These are phyloP conservation scores for Perkinsus marinus DNA, from an alignment of 169 alveolate genomes.

Conservation along the genomic window DNA sequence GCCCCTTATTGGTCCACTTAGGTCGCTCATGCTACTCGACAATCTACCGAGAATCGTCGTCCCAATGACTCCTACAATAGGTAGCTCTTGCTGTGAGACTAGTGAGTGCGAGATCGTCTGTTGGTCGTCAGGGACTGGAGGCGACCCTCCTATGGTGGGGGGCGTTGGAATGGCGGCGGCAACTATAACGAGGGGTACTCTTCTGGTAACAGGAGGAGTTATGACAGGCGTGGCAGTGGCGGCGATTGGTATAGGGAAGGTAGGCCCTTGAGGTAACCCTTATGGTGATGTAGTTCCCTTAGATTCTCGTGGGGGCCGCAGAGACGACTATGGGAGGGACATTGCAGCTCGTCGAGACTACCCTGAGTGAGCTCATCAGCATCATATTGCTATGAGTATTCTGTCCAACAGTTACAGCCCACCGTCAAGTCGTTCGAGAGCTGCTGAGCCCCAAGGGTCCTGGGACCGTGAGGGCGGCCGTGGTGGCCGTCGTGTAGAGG, in stretches of 20 bases:
- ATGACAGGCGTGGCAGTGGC: background rate
- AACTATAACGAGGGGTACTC: background rate
- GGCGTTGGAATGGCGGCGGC: background rate
- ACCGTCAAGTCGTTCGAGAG: background rate
- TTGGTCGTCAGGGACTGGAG: background rate
- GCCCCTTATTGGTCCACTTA: background rate
- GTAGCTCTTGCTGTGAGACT: background rate
- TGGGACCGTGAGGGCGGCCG: background rate
- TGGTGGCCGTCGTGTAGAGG: background rate
- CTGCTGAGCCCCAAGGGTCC: background rate
- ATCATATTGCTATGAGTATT: background rate
- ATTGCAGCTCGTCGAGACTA: background rate
- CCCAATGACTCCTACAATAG: background rate
- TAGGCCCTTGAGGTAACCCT: background rate
- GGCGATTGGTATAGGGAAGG: background rate
- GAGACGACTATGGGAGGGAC: background rate
- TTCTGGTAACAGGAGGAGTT: background rate
- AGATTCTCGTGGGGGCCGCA: background rate
- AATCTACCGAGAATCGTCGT: background rate
- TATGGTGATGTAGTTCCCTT: background rate
- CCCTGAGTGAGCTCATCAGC: background rate
- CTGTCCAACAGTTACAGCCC: background rate
- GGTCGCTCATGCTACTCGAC: background rate
- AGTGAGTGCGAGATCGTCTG: background rate
- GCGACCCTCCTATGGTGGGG: background rate